Base-by-base conservation (phyloP, 2,329 filamentous ascomycete genomes). In the Beauveria rudraprayagi region DNA sequence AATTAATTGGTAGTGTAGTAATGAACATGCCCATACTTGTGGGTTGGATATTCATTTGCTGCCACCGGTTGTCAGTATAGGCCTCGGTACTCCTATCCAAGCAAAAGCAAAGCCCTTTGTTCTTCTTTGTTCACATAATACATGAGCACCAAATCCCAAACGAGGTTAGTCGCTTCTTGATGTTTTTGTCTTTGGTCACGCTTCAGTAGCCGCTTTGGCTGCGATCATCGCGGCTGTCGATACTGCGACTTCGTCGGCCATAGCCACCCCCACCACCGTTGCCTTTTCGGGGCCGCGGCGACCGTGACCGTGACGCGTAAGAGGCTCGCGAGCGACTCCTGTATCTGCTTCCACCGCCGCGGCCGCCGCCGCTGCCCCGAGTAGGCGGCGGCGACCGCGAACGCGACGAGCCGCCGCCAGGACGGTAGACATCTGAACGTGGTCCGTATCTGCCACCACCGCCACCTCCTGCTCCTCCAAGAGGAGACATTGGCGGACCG, bases 341-440 rank as follows among this genome's bases (percentile, higher is more conserved):
- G 64, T 79, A 79, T 61, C 77, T 72, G 61, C 71, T 67, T 3
- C 69, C 73, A 28, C 67, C 70, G n/a, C 69, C 65, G n/a, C 58
- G 6, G 28, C 67, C 70, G 19, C 69, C 65, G n/a, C 60, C 8
- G 47, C 51, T 19, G 24, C 48, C 48, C 28, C 52, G 51, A 11
- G 26, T 16, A n/a, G 28, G 48, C 17, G 44, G 51, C n/a, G 60
- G 60, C 19, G 60, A 61, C 19, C 52, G 53, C 9, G 60, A 61
- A 16, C 60, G 54, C 44, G 67, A 75, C 9, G 83, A 84, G 7
- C 77, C 69, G 1, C 84, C 84, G 28, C 79, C 77, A n/a, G 86
- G 86, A 6, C 86, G 80, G 70, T 88, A 90, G 30, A 80, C 81
- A 66, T 87, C 83, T 54, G 78, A 76, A 63, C 78, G 71, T 60